phyloP scores from a whole-genome alignment of 345 rosid species.

The Theobroma cacao region DNA sequence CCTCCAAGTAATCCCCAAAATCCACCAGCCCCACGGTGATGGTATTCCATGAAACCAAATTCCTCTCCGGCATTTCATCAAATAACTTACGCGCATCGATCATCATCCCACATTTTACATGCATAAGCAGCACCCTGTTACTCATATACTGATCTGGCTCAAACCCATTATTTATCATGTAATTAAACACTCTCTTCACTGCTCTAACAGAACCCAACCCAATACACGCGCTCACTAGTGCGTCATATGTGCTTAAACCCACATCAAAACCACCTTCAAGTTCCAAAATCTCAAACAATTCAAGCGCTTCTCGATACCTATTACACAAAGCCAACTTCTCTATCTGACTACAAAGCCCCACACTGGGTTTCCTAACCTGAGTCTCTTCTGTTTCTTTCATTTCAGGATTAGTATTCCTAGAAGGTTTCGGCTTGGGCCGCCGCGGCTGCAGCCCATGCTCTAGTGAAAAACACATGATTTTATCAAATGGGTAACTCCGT shows the following conservation, averaged over 20 bases:
- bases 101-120: constrained; percentile 75
- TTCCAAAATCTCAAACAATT: constrained; percentile 79
- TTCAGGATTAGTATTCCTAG: constrained; percentile 21
- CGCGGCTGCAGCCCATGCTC: constrained; percentile 60
- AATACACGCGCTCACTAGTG: constrained; percentile 71
- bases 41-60: constrained; percentile 61
- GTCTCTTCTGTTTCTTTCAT: constrained; percentile 25
- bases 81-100: constrained; percentile 63
- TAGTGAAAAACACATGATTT: constrained; percentile 43
- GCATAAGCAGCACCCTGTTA: constrained; percentile 70
- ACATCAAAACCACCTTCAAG: constrained; percentile 46
- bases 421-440: constrained; percentile 47
- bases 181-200: constrained; percentile 59
- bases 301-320: constrained; percentile 66
- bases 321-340: constrained; percentile 61
- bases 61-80: constrained; percentile 72
- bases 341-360: constrained; percentile 65
- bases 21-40: constrained; percentile 62
- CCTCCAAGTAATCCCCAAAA: constrained; percentile 56
- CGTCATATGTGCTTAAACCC: constrained; percentile 61
- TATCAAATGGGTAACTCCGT: constrained; percentile 40
- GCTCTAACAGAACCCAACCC: constrained; percentile 63
- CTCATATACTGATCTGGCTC: constrained; percentile 59
- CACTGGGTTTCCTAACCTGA: constrained; percentile 38
- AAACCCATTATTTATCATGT: constrained; percentile 53